Conservation (phyloP, 176 grass and related monocot genomes). For the Avena atlantica region DNA sequence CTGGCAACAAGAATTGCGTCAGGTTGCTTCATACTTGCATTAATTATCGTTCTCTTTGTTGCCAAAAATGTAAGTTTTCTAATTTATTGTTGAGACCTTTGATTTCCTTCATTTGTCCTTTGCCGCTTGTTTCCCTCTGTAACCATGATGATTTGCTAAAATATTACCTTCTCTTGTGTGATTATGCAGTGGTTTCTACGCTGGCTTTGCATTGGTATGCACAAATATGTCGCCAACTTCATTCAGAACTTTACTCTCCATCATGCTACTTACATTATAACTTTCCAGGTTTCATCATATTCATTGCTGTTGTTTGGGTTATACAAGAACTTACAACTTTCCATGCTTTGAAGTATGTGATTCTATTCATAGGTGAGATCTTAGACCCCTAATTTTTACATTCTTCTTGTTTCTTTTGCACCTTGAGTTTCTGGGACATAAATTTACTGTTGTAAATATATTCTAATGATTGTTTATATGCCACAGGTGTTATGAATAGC, state of each 20-base stretch:
- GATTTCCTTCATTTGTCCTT: slow-evolving; percentile 24
- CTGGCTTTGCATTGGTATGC: slow-evolving; percentile 94
- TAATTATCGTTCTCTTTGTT: slow-evolving; percentile 89
- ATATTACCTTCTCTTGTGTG: slow-evolving; percentile 37
- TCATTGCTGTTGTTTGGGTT: slow-evolving; percentile 85
- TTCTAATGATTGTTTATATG: slow-evolving; percentile 41
- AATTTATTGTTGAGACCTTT: slow-evolving; percentile 12
- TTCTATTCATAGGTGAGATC: slow-evolving; percentile 89
- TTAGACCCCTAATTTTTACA: neutral
- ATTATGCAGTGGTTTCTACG: slow-evolving; percentile 91
- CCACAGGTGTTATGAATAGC: slow-evolving; percentile 97
- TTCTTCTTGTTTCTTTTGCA: slow-evolving; percentile 20
- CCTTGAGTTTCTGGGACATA: neutral
- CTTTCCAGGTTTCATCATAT: slow-evolving; percentile 84
- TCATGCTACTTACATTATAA: slow-evolving; percentile 40
- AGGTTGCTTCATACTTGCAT: slow-evolving; percentile 91
- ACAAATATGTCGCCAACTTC: slow-evolving; percentile 27
- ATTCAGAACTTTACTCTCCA: slow-evolving; percentile 28
- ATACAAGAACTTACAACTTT: slow-evolving; percentile 83
- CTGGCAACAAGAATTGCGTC: slow-evolving; percentile 88
- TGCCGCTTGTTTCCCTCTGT: neutral
- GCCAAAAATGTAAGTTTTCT: slow-evolving; percentile 75
- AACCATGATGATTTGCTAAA: slow-evolving; percentile 40
- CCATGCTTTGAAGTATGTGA: slow-evolving; percentile 82
- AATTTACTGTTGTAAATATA: slow-evolving; percentile 27